phyloP scores from a whole-genome alignment of 73 alveolate species.

The Diophrys sp. region DNA sequence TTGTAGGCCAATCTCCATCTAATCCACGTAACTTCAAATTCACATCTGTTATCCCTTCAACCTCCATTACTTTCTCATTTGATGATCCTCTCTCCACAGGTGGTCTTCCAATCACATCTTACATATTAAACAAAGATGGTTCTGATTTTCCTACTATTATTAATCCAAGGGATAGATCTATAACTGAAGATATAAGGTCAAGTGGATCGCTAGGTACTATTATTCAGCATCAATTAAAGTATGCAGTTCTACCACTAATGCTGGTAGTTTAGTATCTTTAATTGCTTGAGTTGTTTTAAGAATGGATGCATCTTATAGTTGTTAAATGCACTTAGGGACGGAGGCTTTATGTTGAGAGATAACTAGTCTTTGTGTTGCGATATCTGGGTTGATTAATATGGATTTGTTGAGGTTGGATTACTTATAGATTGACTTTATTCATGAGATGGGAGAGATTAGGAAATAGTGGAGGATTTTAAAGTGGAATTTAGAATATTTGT shows the following conservation, averaged over 20 bases:
- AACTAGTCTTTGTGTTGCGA: conserved; percentile 56
- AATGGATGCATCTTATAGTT: conserved; percentile 55
- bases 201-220: conserved; percentile 50
- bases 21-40: conserved; percentile 27
- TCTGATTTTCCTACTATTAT: conserved; percentile 25
- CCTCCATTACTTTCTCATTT: conserved; percentile 49
- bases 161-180: conserved; percentile 13
- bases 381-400: conserved; percentile 35
- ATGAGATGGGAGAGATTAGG: too few relatives aligned
- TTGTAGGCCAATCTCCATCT: conserved; percentile 45
- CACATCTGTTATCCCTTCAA: conserved; percentile 22
- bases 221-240: conserved; percentile 50
- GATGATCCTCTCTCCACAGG: conserved; percentile 63
- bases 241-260: conserved; percentile 56
- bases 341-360: conserved; percentile 28
- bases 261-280: conserved; percentile 45
- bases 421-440: too few relatives aligned
- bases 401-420: conserved; percentile 45
- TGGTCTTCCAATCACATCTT: conserved; percentile 48
- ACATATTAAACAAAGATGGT: conserved; percentile 32
- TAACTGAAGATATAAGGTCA: conserved; percentile 30
- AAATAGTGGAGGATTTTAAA: too few relatives aligned
- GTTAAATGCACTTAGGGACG: conserved; percentile 27
- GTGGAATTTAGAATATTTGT: too few relatives aligned
- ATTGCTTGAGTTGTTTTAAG: conserved; percentile 42